Evolutionary conservation across 73 alveolate species (phyloP).

Genomic region (Effrenium voratum): DNA sequence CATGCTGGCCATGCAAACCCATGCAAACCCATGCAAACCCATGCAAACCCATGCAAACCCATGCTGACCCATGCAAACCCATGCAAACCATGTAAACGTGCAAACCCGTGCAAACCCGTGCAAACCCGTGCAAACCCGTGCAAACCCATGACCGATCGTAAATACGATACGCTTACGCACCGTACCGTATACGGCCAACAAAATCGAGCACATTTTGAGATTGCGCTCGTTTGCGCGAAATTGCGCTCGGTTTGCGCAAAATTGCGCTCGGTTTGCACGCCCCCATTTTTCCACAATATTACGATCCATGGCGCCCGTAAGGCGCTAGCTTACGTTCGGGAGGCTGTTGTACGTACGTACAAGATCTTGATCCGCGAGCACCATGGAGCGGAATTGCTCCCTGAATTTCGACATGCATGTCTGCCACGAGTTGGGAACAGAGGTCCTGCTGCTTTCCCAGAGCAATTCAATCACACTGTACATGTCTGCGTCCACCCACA

Average conservation of each 20-base stretch:
- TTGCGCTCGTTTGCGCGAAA: constrained; percentile 3
- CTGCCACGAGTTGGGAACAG: background rate
- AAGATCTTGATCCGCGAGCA: background rate
- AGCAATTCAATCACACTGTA: background rate
- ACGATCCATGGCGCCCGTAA: background rate
- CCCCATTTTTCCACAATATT: no score
- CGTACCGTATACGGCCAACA: background rate
- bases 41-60: no score
- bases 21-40: no score
- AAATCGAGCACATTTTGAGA: background rate
- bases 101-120: no score
- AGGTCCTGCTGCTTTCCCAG: background rate
- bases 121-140: no score
- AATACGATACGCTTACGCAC: background rate
- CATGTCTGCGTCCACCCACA: background rate
- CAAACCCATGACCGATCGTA: background rate
- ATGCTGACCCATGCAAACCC: no score
- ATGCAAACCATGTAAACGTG: no score
- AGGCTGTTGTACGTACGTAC: background rate
- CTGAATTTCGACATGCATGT: background rate
- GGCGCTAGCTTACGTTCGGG: background rate
- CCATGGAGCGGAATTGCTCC: background rate
- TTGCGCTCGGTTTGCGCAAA: no score
- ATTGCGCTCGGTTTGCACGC: no score
- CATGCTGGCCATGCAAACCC: no score